Base-by-base conservation (phyloP, 1,284 basidiomycete species). In the Fomes fomentarius region DNA sequence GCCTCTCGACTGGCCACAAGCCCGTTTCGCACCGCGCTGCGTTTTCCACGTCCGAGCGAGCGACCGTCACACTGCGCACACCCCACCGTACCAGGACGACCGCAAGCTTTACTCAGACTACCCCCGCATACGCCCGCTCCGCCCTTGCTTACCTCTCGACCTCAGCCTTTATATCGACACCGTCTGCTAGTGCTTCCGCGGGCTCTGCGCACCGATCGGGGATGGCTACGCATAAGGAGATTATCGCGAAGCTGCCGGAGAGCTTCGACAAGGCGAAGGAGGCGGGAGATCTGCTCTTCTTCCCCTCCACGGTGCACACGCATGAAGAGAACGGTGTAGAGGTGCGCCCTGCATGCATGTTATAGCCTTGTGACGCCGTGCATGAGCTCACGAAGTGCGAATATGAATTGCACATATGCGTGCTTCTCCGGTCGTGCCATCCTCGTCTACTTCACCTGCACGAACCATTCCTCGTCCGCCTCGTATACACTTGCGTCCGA, bases 271-370 rank as follows among this genome's bases (percentile, higher is more conserved):
- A 72, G 31, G 93, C 89, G 11, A 74, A 76, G 26, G 72, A 77
- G n/a, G 79, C 83, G 15, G 87, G 88, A 1, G 88, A 92, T 67
- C 72, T 93, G 26, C 73, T 89, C 37, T 90, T 90, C 76, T 95
- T 89, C 66, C 84, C 86, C 19, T 93, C 91, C 1, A 82, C 82
- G 3, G 70, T 85, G 24, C 75, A 80, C 57, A 77, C 76, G 35
- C 81, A 90, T 63, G 64, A 70, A 14, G 89, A 93, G 50, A 67
- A 75, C 33, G 84, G 79, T 22, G 69, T 89, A 46, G 79, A 91
- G 72, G 92, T 91, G 61, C 58, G 74, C 69, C n/a, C 31, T n/a
- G 14, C 15, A 17, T 15, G 1, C 24, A 11, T 35, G 10, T 38
- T n/a, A 12, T 25, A 15, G 12, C 19, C 14, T n/a, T 45, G 19